These are phyloP conservation scores for Persicaria tinctoria DNA, from an alignment of 148 eudicot genomes.

Conservation along the genomic window DNA sequence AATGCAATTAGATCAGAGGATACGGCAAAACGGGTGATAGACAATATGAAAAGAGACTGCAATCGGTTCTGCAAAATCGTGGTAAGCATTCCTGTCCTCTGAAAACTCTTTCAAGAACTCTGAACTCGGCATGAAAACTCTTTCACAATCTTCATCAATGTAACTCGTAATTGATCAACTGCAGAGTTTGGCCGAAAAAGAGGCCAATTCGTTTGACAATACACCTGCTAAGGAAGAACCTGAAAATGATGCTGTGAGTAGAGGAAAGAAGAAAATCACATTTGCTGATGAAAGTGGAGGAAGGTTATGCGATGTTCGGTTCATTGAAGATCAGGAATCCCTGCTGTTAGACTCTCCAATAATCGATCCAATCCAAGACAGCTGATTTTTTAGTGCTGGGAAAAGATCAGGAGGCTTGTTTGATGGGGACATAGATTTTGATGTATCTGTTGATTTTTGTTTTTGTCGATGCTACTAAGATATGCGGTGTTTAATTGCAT, in stretches of 20 bases:
- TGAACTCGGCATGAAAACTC: background rate
- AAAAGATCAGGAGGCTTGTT: background rate
- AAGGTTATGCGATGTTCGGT: conserved; percentile 59
- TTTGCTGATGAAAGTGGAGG: conserved; percentile 97
- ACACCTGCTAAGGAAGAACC: conserved; percentile 22
- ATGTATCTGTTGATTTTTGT: background rate
- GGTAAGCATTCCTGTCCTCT: conserved; percentile 36
- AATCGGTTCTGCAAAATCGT: conserved; percentile 82
- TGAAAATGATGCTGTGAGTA: background rate
- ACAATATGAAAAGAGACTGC: conserved; percentile 83
- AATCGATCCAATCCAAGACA: conserved; percentile 1
- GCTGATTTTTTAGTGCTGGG: background rate
- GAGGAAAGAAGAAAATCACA: conserved; percentile 42
- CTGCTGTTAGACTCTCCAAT: conserved; percentile 14
- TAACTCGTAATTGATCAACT: background rate
- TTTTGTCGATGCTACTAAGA: too few relatives aligned
- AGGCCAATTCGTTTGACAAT: conserved; percentile 24
- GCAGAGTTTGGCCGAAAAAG: conserved; percentile 46
- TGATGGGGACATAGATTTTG: background rate
- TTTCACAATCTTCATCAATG: background rate
- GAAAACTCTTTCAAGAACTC: conserved; percentile 1
- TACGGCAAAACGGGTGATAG: conserved; percentile 51
- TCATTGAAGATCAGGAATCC: conserved; percentile 31
- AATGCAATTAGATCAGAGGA: conserved; percentile 66
- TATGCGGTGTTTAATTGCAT: too few relatives aligned